Evolutionary conservation across 1,139 yeast genomes (phyloP).

Genomic region (Yamadazyma diospyri): DNA sequence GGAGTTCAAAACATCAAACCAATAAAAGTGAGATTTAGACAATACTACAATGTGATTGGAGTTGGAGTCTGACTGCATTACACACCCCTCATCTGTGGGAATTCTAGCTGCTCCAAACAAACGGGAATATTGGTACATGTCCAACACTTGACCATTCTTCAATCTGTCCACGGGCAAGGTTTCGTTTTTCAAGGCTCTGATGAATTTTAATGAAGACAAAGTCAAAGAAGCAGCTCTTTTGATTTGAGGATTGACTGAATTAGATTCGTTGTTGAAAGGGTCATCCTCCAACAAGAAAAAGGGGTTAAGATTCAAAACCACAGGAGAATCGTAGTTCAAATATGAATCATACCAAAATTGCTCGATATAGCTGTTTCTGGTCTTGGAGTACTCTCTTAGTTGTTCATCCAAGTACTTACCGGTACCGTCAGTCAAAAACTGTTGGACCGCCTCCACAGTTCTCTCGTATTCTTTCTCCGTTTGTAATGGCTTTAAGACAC

Average conservation of each 20-base stretch:
- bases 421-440: slow-evolving; percentile 50
- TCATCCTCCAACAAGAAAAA: slow-evolving; percentile 87
- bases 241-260: slow-evolving; percentile 59
- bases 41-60: slow-evolving; percentile 82
- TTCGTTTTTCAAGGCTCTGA: slow-evolving; percentile 71
- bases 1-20: slow-evolving; percentile 86
- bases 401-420: slow-evolving; percentile 65
- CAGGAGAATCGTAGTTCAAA: slow-evolving; percentile 82
- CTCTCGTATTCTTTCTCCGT: slow-evolving; percentile 64
- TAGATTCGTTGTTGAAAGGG: slow-evolving; percentile 68
- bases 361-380: slow-evolving; percentile 77
- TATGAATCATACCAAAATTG: slow-evolving; percentile 94
- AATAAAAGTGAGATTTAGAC: slow-evolving; percentile 83
- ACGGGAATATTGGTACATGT: slow-evolving; percentile 88
- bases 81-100: slow-evolving; percentile 75
- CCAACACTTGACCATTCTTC: slow-evolving; percentile 62
- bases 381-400: slow-evolving; percentile 57
- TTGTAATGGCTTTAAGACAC: slow-evolving; percentile 70
- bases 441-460: slow-evolving; percentile 58
- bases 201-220: slow-evolving; percentile 71
- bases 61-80: slow-evolving; percentile 73
- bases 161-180: slow-evolving; percentile 72
- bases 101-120: slow-evolving; percentile 84
- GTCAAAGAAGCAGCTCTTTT: slow-evolving; percentile 82
- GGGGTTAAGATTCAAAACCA: slow-evolving; percentile 83